Evolutionary conservation across 129 eudicot species (phyloP).

Genomic region (Flaveria robusta): DNA sequence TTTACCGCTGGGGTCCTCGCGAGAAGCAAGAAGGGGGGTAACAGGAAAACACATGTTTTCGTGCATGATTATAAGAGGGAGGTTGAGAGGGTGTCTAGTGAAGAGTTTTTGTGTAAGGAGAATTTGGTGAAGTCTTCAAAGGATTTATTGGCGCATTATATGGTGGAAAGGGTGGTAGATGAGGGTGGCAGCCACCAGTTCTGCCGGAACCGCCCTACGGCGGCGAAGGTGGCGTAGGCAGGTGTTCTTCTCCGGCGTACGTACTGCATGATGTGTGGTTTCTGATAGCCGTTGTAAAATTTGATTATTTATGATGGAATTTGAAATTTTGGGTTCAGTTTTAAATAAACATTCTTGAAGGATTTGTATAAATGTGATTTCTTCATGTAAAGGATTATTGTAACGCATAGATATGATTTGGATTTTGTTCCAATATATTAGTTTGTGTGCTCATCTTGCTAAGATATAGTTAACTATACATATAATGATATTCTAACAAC

Average conservation of each 20-base stretch:
- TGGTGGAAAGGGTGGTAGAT: constrained; percentile 73
- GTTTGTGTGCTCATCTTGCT: neutral
- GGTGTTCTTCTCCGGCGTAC: neutral
- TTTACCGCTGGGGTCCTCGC: constrained; percentile 93
- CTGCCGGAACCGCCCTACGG: constrained; percentile 49
- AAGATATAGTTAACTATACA: too few species aligned
- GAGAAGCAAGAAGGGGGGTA: constrained; percentile 76
- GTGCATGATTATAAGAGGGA: constrained; percentile 84
- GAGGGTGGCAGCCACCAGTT: constrained; percentile 46
- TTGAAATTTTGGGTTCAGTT: constrained; percentile 41
- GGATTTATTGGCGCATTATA: constrained; percentile 78
- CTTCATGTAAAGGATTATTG: constrained; percentile 4
- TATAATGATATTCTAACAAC: neutral
- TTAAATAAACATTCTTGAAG: constrained; percentile 23
- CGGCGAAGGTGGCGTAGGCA: constrained; percentile 22
- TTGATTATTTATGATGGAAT: constrained; percentile 41
- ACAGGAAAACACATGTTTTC: constrained; percentile 75
- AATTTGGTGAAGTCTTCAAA: constrained; percentile 77
- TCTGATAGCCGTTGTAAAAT: constrained; percentile 28
- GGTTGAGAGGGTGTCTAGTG: constrained; percentile 76
- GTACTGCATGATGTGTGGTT: neutral
- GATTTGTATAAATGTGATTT: constrained; percentile 24
- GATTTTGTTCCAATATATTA: neutral
- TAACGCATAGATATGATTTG: neutral
- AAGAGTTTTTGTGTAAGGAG: constrained; percentile 90